These are phyloP conservation scores for Acacia melanoxylon DNA, from an alignment of 306 rosid species.

Conservation along the genomic window DNA sequence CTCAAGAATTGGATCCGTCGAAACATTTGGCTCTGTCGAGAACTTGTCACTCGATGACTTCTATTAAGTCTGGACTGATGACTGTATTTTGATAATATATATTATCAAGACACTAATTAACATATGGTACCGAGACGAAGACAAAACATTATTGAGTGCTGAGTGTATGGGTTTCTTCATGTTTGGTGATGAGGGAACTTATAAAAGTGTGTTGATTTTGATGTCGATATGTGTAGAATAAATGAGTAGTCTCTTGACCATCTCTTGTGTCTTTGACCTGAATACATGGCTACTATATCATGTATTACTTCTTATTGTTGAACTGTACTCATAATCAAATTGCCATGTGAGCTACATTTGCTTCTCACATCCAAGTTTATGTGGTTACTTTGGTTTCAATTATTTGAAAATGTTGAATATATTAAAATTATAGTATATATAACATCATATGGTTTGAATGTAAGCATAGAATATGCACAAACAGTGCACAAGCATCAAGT, in stretches of 20 bases:
- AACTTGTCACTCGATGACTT: slow-evolving; percentile 86
- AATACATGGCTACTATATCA: slow-evolving; percentile 29
- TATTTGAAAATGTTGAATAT: no score
- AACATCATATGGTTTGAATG: not conserved
- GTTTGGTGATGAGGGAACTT: slow-evolving; percentile 26
- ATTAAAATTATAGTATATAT: not conserved
- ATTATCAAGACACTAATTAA: slow-evolving; percentile 5
- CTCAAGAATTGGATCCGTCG: slow-evolving; percentile 64
- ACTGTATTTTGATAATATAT: not conserved
- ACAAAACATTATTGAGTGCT: not conserved
- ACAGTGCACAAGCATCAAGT: not conserved
- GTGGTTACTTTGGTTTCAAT: not conserved
- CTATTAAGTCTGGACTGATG: slow-evolving; percentile 38
- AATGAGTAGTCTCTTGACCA: slow-evolving; percentile 37
- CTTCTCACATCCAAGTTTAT: no score
- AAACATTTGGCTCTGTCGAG: slow-evolving; percentile 79
- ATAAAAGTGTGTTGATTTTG: slow-evolving; percentile 17
- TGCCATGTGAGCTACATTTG: not conserved
- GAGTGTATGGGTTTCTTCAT: slow-evolving; percentile 7
- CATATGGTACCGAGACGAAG: slow-evolving; percentile 25
- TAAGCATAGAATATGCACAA: not conserved
- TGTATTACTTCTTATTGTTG: slow-evolving; percentile 36
- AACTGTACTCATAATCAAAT: not conserved
- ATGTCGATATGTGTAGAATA: slow-evolving; percentile 40
- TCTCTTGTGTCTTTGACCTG: slow-evolving; percentile 31